Evolutionary conservation across 257 asterid species (phyloP).

Genomic region (Nicotiana benthamiana): DNA sequence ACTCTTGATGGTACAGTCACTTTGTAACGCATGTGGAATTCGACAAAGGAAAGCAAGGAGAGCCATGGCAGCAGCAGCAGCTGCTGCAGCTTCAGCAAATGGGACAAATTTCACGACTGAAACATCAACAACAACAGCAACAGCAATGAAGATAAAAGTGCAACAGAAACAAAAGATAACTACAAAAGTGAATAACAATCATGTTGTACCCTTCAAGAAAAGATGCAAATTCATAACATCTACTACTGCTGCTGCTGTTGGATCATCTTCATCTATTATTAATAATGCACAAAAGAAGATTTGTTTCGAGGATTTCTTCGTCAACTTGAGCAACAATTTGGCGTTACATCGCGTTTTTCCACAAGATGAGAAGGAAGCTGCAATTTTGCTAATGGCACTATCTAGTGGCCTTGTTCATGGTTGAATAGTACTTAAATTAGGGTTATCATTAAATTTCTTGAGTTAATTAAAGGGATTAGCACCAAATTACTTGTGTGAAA

Average conservation of each 20-base stretch:
- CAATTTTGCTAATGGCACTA: slow-evolving; percentile 83
- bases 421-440: background rate
- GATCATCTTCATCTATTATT: background rate
- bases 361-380: slow-evolving; percentile 93
- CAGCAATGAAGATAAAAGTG: slow-evolving; percentile 43
- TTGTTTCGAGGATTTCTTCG: slow-evolving; percentile 68
- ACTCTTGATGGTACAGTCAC: slow-evolving; percentile 36
- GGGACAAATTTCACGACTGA: slow-evolving; percentile 11
- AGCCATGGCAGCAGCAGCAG: slow-evolving; percentile 63
- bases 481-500: background rate
- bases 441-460: background rate
- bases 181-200: slow-evolving; percentile 21
- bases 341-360: slow-evolving; percentile 71
- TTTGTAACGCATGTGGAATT: slow-evolving; percentile 95
- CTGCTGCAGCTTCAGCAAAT: slow-evolving; percentile 2
- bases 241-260: slow-evolving; percentile 1
- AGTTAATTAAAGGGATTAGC: background rate
- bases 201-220: slow-evolving; percentile 40
- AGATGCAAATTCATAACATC: slow-evolving; percentile 28
- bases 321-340: slow-evolving; percentile 58
- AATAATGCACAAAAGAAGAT: slow-evolving; percentile 20
- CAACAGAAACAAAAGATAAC: slow-evolving; percentile 34
- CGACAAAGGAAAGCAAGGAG: slow-evolving; percentile 88
- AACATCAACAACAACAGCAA: slow-evolving; percentile 3
- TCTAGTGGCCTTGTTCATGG: slow-evolving; percentile 82